phyloP scores from a whole-genome alignment of 495 filamentous ascomycete genomes.

The Hypoxylon lenormandii region DNA sequence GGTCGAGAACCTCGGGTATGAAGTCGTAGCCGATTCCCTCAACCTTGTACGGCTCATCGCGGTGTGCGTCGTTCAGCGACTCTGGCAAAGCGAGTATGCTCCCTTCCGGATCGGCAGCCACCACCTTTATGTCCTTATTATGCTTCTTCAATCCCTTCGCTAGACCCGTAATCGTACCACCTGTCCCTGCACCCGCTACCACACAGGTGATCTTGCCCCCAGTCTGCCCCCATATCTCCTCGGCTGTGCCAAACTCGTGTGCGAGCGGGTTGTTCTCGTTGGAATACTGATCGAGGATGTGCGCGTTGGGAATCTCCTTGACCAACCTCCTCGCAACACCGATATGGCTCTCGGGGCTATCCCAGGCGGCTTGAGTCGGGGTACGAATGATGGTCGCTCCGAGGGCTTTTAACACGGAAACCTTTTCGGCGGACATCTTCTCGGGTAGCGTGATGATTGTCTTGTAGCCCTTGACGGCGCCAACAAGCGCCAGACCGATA shows the following conservation, averaged over 20 bases:
- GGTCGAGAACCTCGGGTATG: slow-evolving; percentile 91
- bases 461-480: slow-evolving; percentile 95
- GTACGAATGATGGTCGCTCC: slow-evolving; percentile 98
- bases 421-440: slow-evolving; percentile 99
- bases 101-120: slow-evolving; percentile 91
- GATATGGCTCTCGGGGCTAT: slow-evolving; percentile 95
- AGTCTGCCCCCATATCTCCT: slow-evolving; percentile 95
- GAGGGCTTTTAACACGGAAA: slow-evolving; percentile 88
- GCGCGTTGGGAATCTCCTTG: slow-evolving; percentile 95
- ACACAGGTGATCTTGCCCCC: slow-evolving; percentile 85
- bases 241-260: slow-evolving; percentile 92
- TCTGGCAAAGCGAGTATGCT: slow-evolving; percentile 86
- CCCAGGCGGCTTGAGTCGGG: slow-evolving; percentile 92
- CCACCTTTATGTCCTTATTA: slow-evolving; percentile 80
- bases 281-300: slow-evolving; percentile 96
- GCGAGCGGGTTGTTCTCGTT: slow-evolving; percentile 92
- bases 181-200: slow-evolving; percentile 93
- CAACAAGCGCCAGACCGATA: slow-evolving; percentile 93
- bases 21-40: slow-evolving; percentile 99
- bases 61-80: slow-evolving; percentile 78
- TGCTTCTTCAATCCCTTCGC: slow-evolving; percentile 88
- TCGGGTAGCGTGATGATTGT: slow-evolving; percentile 98
- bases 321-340: slow-evolving; percentile 89
- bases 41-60: slow-evolving; percentile 91
- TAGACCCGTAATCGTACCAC: slow-evolving; percentile 93